Conservation (phyloP, 2,329 filamentous ascomycete genomes). For the Rutstroemia sydowiana region DNA sequence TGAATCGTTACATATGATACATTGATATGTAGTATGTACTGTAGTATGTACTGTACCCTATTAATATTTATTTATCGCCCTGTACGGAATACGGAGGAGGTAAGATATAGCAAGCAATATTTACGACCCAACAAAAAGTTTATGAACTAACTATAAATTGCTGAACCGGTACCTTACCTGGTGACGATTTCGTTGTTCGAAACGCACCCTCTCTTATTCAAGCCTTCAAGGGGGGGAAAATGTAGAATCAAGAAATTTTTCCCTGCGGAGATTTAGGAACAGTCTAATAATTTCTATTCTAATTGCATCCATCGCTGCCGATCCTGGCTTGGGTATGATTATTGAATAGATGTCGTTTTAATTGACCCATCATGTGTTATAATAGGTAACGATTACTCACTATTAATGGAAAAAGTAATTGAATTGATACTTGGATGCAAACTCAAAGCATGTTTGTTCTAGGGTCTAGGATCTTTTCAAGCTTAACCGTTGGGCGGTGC, state of each 20-base stretch:
- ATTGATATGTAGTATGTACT: neutral
- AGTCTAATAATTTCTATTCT: no score
- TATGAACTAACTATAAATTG: no score
- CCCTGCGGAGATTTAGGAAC: neutral
- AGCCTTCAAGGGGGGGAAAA: slow-evolving; percentile 1
- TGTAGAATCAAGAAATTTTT: neutral
- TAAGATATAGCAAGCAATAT: no score
- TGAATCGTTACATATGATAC: neutral
- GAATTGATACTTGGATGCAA: neutral
- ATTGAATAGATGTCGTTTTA: neutral
- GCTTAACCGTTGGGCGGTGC: slow-evolving; percentile 2
- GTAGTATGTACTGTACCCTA: neutral
- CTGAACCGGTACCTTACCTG: no score
- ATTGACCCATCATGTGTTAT: neutral
- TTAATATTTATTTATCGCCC: no score
- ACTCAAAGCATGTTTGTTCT: neutral
- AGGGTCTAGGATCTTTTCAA: neutral
- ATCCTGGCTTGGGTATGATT: slow-evolving; percentile 8
- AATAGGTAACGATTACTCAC: neutral
- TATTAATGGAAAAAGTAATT: neutral
- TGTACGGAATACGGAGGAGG: no score
- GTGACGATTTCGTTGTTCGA: neutral
- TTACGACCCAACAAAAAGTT: neutral
- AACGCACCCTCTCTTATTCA: neutral
- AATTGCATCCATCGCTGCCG: neutral